Conservation (phyloP, 2,329 filamentous ascomycete genomes). For the Fusarium sp. region DNA sequence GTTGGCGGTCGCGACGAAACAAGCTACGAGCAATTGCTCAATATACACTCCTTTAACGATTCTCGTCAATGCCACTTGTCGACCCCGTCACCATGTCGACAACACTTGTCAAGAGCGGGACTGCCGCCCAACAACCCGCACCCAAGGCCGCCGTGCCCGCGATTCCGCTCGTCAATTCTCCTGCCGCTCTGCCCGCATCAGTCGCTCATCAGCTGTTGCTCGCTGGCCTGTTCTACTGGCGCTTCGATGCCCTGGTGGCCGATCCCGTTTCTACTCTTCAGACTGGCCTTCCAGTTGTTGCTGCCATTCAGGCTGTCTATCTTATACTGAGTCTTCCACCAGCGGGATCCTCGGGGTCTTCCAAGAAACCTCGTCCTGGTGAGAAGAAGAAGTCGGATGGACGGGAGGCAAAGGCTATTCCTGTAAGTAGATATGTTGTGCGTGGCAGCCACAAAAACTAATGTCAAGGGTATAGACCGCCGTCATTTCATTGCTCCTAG, state of each 20-base stretch:
- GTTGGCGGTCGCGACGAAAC: slow-evolving; percentile 23
- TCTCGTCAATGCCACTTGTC: slow-evolving; percentile 45
- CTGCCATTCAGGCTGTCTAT: slow-evolving; percentile 71
- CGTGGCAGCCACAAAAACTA: background rate
- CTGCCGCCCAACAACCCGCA: slow-evolving; percentile 43
- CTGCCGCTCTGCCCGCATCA: slow-evolving; percentile 61
- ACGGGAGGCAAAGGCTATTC: slow-evolving; percentile 55
- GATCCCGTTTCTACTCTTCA: slow-evolving; percentile 74
- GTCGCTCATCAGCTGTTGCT: slow-evolving; percentile 75
- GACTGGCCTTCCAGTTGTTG: slow-evolving; percentile 68
- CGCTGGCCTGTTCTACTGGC: slow-evolving; percentile 68
- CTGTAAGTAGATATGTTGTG: slow-evolving; percentile 50
- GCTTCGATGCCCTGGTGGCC: slow-evolving; percentile 73
- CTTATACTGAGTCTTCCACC: slow-evolving; percentile 71
- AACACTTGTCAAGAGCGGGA: slow-evolving; percentile 42
- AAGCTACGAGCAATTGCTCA: slow-evolving; percentile 32
- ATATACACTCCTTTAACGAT: slow-evolving; percentile 23
- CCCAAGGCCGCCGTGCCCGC: slow-evolving; percentile 46
- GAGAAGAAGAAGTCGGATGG: slow-evolving; percentile 63
- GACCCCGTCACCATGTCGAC: slow-evolving; percentile 54
- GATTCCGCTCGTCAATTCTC: slow-evolving; percentile 50
- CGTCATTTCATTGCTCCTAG: slow-evolving; percentile 64
- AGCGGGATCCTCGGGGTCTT: slow-evolving; percentile 58
- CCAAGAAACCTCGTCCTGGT: slow-evolving; percentile 62
- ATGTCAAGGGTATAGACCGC: slow-evolving; percentile 50